Evolutionary conservation across 345 rosid genomes (phyloP), one percentile per base, ranked within the genome.

Genomic region (Zanthoxylum bungeanum): DNA sequence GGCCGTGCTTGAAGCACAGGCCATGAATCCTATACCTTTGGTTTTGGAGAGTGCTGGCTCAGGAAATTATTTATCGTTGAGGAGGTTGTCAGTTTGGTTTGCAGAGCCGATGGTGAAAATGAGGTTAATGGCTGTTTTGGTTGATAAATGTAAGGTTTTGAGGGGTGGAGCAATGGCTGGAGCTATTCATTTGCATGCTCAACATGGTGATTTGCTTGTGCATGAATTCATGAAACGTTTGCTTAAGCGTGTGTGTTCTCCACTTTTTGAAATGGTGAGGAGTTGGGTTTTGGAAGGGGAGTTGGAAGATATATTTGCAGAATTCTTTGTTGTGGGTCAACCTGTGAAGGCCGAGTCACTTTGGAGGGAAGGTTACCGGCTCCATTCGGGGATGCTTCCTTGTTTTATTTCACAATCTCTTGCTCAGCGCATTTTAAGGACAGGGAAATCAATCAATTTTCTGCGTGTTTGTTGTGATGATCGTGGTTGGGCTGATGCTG

Each of bases 271-370:
- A 80, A 92, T 95, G 98, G 99, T 95, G 64, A 91, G 97, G 87
- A 91, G 94, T 69, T 95, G 99, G 99, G 99, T 95, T 77, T 80
- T 95, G 79, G 99, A 95, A 83, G 99, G 99, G 34, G 98, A 95
- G 82, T 68, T 95, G 82, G 99, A 95, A 73, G 99, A 95, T 77
- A 87, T 87, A 66, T 95, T 87, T 64, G 84, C 98, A 1, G 98
- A 95, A 69, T 91, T 95, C 81, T 95, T 95, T 82, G 68, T 95
- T 6, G 93, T 93, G 46, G 88, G 94, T 66, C 97, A 95, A 78
- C 89, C 92, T 9, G 99, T 91, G 71, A 95, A 95, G 83, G 98
- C 91, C 8, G 97, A 93, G 72, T 88, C 86, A 25, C 98, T 95
- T 70, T 95, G 99, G 99, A 92, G 97, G 81, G 98, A 92, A 82